Base-by-base conservation (phyloP, 352 stramenopile genomes). In the Peronospora farinosa region DNA sequence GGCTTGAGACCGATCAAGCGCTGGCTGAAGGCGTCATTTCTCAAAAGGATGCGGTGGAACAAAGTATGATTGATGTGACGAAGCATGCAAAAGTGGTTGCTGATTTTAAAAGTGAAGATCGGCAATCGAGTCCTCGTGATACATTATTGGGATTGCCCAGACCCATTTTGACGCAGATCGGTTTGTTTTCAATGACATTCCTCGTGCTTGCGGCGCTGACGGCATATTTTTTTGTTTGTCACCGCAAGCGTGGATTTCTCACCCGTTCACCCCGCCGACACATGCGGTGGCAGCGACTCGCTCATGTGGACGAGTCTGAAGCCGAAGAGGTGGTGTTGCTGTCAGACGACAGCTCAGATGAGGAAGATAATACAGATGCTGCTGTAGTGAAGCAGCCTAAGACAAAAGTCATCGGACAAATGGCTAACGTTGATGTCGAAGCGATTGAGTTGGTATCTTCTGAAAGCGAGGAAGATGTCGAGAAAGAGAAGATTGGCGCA, bases 241-340 rank as follows among this genome's bases (percentile, higher is more conserved):
- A 40, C 12, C 60, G 48, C 12, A 72, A 67, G 11, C 44, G 31
- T 45, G 51, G 62, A 9, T 31, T 49, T 23, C 21, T 49, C 47
- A 16, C 31, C 1, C 49, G 21, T 33, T 15, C 48, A 40, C 42
- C 37, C 37, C 32, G 38, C 11, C 41, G 50, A 5, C 63, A 57
- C 38, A 77, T 61, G 41, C 56, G 63, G 6, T 77, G 68, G 68
- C 56, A 69, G 15, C 58, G 51, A 43, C 47, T 49, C 12, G 40
- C 23, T 0, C 32, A 54, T 11, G 15, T 57, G 16, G 40, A 59
- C 3, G 59, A 72, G n/a, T 62, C 45, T 28, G 65, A 76, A 17
- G 41, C 51, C 0, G 72, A 83, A 51, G 69, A 76, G 41, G 72
- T 83, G 15, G 67, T 79, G 33, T 40, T 82, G 21, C 13, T 72